Percentiles rank a stretch among this genome's conserved stretches.
These are phyloP conservation scores for Hansenula lynferdii DNA, from an alignment of 1,139 yeast species.

Conservation along the genomic window DNA sequence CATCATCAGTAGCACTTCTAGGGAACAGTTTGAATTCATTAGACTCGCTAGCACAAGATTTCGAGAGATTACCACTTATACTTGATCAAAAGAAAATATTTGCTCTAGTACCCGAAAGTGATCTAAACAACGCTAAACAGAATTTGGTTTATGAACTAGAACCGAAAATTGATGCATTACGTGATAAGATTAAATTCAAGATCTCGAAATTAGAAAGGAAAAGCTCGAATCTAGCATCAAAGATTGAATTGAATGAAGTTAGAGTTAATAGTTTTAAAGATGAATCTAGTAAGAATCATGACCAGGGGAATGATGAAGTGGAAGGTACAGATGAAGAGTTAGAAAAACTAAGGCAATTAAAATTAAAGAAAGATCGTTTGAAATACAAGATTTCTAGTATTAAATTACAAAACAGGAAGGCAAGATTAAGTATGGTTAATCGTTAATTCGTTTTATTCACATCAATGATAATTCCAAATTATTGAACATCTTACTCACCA, in stretches of 20 bases:
- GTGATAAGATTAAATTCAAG: constrained; percentile 32
- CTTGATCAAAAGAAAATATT: constrained; percentile 27
- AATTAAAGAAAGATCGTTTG: constrained; percentile 31
- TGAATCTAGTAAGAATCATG: constrained; percentile 8
- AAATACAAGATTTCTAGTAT: constrained; percentile 28
- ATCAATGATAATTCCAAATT: constrained; percentile 24
- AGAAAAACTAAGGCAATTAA: constrained; percentile 30
- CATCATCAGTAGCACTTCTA: constrained; percentile 13
- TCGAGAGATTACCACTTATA: constrained; percentile 13
- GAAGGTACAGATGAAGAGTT: constrained; percentile 30
- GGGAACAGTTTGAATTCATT: constrained; percentile 14
- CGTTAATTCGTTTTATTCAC: constrained; percentile 9
- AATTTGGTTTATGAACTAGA: constrained; percentile 30
- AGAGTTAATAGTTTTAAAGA: constrained; percentile 23
- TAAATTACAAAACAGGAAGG: constrained; percentile 24
- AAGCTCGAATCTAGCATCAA: constrained; percentile 26
- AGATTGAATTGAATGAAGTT: constrained; percentile 29
- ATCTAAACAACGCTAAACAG: constrained; percentile 29
- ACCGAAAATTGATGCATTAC: constrained; percentile 31
- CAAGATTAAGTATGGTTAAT: constrained; percentile 13
- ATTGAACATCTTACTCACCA: constrained; percentile 29
- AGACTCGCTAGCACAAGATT: constrained; percentile 18
- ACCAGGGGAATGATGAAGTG: constrained; percentile 8
- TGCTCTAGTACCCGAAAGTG: constrained; percentile 33
- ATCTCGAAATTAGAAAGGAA: constrained; percentile 30